Evolutionary conservation across 2,329 filamentous ascomycete species (phyloP).

Genomic region (Cordyceps javanica): DNA sequence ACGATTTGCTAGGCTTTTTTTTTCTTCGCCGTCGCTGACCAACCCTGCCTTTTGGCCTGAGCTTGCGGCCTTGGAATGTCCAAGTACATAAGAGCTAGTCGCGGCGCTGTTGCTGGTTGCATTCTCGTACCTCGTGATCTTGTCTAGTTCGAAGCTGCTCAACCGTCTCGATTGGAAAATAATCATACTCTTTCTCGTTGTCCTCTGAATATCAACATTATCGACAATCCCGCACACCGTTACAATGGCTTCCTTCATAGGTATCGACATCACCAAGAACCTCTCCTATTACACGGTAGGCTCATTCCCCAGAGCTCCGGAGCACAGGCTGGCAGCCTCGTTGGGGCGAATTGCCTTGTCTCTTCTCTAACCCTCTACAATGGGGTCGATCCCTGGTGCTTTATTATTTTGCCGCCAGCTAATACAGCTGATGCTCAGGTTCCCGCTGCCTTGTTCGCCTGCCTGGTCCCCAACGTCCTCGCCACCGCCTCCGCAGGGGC

Average conservation of each 20-base stretch:
- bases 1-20: too few relatives aligned
- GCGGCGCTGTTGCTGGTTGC: not conserved
- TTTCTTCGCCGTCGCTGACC: not conserved
- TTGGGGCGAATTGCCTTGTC: not conserved
- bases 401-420: too few relatives aligned
- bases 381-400: too few relatives aligned
- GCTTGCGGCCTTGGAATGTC: not conserved
- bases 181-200: too few relatives aligned
- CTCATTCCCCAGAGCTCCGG: not conserved
- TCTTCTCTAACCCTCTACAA: not conserved
- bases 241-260: constrained; percentile 24
- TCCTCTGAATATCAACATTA: too few relatives aligned
- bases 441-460: constrained; percentile 32
- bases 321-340: not conserved
- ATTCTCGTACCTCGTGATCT: too few relatives aligned
- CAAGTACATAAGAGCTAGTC: not conserved
- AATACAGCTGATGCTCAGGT: constrained; percentile 25
- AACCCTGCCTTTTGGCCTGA: not conserved
- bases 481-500: constrained; percentile 23
- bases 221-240: not conserved
- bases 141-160: not conserved
- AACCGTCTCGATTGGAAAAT: too few relatives aligned
- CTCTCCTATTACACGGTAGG: constrained; percentile 16
- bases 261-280: constrained; percentile 31
- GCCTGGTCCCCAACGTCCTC: constrained; percentile 31